Percentiles rank a stretch among this genome's conserved stretches.
Evolutionary conservation across 208 protist genomes (phyloP).

Genomic region (Trypanosomatidae sp.): DNA sequence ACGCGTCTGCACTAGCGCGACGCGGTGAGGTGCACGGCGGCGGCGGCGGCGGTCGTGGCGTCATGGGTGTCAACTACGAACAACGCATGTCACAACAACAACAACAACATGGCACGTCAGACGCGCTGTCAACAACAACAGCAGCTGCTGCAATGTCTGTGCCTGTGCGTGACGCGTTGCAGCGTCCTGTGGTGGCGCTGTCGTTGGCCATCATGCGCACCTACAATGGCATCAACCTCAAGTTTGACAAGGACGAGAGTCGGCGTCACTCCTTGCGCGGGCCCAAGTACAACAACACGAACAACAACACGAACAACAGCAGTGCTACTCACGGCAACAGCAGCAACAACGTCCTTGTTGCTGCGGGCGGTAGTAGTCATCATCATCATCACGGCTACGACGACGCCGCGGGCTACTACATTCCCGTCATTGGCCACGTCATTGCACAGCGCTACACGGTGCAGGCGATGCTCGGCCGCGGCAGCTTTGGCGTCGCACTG

Average conservation of each 20-base stretch:
- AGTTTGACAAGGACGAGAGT: slow-evolving; percentile 40
- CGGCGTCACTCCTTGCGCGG: slow-evolving; percentile 13
- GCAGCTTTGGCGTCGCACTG: slow-evolving; percentile 83
- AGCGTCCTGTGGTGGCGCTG: slow-evolving; percentile 31
- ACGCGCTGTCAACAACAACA: neutral
- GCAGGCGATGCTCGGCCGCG: slow-evolving; percentile 69
- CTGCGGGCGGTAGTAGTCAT: neutral
- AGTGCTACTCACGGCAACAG: too few species aligned
- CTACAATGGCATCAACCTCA: slow-evolving; percentile 69
- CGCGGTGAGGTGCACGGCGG: too few species aligned
- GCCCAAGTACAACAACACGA: slow-evolving; percentile 9
- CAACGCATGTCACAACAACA: neutral
- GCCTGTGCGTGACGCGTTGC: neutral
- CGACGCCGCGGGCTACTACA: slow-evolving; percentile 70
- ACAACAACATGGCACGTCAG: too few species aligned
- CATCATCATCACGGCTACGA: slow-evolving; percentile 45
- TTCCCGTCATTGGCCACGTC: slow-evolving; percentile 48
- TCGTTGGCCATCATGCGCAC: slow-evolving; percentile 20
- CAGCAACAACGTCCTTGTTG: too few species aligned
- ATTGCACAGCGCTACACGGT: slow-evolving; percentile 75
- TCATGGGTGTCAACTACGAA: neutral
- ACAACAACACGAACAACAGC: too few species aligned
- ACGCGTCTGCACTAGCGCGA: too few species aligned
- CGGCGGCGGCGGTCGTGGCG: too few species aligned
- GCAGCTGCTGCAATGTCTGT: neutral